Conservation (phyloP, 2,329 filamentous ascomycete genomes). For the Fusarium sp. region DNA sequence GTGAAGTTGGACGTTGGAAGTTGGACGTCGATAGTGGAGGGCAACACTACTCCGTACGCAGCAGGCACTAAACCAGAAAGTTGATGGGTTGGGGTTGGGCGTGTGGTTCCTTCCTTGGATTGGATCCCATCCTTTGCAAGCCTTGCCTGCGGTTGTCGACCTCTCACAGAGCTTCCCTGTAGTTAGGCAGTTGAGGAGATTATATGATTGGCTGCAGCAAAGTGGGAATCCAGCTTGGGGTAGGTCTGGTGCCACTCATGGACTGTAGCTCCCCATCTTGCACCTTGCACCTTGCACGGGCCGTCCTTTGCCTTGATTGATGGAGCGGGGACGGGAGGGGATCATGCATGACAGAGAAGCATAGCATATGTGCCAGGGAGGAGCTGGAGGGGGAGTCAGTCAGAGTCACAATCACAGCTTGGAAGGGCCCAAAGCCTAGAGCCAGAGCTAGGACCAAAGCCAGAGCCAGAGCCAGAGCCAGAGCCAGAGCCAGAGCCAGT, state of each 20-base stretch:
- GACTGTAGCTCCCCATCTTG: conserved; percentile 37
- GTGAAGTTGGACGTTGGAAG: conserved; percentile 49
- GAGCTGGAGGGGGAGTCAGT: conserved; percentile 4
- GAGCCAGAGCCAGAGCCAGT: background rate
- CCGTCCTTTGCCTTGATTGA: conserved; percentile 32
- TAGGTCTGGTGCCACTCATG: conserved; percentile 35
- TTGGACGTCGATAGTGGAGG: conserved; percentile 42
- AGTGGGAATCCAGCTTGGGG: conserved; percentile 28
- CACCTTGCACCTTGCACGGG: conserved; percentile 35
- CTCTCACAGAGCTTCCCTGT: conserved; percentile 15
- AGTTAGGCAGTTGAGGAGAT: conserved; percentile 36
- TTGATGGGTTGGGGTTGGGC: conserved; percentile 44
- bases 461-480: background rate
- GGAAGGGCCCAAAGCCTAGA: background rate
- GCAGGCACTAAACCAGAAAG: conserved; percentile 12
- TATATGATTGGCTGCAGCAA: conserved; percentile 53
- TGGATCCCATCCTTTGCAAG: conserved; percentile 36
- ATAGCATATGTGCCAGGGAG: conserved; percentile 36
- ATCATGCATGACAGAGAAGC: conserved; percentile 43
- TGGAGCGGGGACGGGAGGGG: conserved; percentile 40
- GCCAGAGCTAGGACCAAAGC: conserved; percentile 2
- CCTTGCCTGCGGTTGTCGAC: conserved; percentile 35
- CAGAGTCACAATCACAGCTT: conserved; percentile 1
- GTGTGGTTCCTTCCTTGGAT: conserved; percentile 43
- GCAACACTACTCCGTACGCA: conserved; percentile 33